Evolutionary conservation across 441 rosid genomes (phyloP).

Genomic region (Populus hybrid): DNA sequence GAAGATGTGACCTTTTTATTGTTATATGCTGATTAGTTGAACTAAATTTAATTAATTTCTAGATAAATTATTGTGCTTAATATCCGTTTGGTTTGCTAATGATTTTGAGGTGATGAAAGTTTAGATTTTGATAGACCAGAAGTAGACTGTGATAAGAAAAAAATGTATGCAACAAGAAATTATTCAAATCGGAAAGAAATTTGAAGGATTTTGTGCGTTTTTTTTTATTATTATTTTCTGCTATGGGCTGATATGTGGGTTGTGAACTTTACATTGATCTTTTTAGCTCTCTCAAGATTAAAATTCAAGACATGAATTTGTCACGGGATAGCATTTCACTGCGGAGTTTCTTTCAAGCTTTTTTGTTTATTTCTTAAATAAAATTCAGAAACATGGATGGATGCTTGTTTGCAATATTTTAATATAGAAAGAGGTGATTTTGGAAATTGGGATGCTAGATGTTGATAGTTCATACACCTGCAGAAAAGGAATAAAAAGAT

Average conservation of each 20-base stretch:
- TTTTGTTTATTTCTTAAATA: background rate
- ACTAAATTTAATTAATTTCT: background rate
- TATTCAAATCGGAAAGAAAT: background rate
- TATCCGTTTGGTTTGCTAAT: background rate
- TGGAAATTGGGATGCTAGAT: background rate
- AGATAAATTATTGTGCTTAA: background rate
- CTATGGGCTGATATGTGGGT: background rate
- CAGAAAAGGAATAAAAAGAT: background rate
- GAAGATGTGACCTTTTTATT: background rate
- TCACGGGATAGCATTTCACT: background rate
- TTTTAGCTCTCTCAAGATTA: background rate
- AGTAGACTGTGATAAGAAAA: background rate
- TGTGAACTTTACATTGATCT: background rate
- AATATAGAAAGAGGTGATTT: background rate
- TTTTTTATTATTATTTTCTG: background rate
- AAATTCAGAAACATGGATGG: background rate
- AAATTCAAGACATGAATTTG: background rate
- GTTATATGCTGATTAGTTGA: background rate
- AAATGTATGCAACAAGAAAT: background rate
- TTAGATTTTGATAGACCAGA: background rate
- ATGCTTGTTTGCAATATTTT: background rate
- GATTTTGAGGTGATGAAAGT: background rate
- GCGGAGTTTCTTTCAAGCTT: background rate
- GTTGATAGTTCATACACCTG: background rate
- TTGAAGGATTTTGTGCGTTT: background rate